phyloP scores from a whole-genome alignment of 495 filamentous ascomycete species.

The Neurospora sp. region DNA sequence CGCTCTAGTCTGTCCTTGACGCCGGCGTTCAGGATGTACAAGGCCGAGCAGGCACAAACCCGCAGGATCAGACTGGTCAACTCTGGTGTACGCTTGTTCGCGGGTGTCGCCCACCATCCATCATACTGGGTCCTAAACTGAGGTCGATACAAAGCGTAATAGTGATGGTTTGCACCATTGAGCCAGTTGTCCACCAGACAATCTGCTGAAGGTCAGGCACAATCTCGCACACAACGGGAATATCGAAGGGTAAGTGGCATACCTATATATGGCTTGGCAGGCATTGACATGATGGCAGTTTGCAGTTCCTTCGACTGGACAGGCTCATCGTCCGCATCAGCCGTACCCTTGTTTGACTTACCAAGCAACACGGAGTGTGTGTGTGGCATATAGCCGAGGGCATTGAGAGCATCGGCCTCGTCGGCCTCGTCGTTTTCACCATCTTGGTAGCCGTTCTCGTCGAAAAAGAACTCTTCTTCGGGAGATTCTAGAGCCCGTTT shows the following conservation, averaged over 20 bases:
- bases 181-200: slow-evolving; percentile 41
- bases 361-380: slow-evolving; percentile 22
- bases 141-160: slow-evolving; percentile 39
- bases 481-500: slow-evolving; percentile 12
- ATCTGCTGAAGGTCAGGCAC: slow-evolving; percentile 30
- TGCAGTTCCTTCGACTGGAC: slow-evolving; percentile 21
- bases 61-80: slow-evolving; percentile 43
- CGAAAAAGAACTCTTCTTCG: slow-evolving; percentile 1
- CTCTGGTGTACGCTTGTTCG: slow-evolving; percentile 26
- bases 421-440: slow-evolving; percentile 9
- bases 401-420: slow-evolving; percentile 19
- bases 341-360: slow-evolving; percentile 7
- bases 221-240: neutral
- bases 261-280: slow-evolving; percentile 24
- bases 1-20: slow-evolving; percentile 34
- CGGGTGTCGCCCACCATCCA: slow-evolving; percentile 35
- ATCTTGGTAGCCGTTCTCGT: slow-evolving; percentile 8
- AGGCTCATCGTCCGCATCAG: slow-evolving; percentile 7
- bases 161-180: slow-evolving; percentile 37
- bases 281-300: slow-evolving; percentile 9
- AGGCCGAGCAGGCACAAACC: slow-evolving; percentile 40
- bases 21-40: slow-evolving; percentile 28
- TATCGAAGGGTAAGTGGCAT: neutral
- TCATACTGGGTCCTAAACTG: slow-evolving; percentile 39
- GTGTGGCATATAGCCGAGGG: slow-evolving; percentile 24